Evolutionary conservation across 106 monocot species (phyloP), one percentile per base, ranked within the genome.

Genomic region (Amphibolis antarctica): DNA sequence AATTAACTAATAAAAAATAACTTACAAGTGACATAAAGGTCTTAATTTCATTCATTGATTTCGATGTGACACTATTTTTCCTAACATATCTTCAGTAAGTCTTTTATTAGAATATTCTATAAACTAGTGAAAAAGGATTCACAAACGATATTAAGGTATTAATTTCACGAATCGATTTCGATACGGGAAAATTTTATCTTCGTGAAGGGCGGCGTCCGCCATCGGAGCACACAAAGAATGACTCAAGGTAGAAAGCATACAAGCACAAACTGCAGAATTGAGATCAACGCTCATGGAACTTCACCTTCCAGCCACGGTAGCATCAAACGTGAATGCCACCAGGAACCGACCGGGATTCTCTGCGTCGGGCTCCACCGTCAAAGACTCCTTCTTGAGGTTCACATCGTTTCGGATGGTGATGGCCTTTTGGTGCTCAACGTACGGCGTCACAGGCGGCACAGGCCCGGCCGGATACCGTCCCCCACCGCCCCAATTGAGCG

Each of bases 341-440:
- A 94, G 81, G 44, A 83, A 89, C 49, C 51, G 68, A 10, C 83
- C 83, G 0, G 79, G 81, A 42, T 86, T 81, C 69, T 77, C 47
- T 52, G 84, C 86, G 48, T 94, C 93, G 0, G 89, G 81, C 67
- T 86, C 93, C 19, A 94, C 65, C 78, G 77, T 83, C 60, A 89
- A 59, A 14, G 79, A 83, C 78, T 94, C 93, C 77, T 94, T 94
- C 83, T 94, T 94, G 20, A 94, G 66, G 63, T 94, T 94, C 13
- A 94, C 86, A 28, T 89, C 89, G 55, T 89, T 94, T 56, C 83
- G 46, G 19, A 94, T 89, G 0, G 93, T 89, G 17, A 89, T 66
- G 0, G 93, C 93, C 79, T 94, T 89, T 77, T 94, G 93, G 69
- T 85, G 89, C 81, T 94, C 89, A 19, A 86, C 79, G 45, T 76